Evolutionary conservation across 768 basidiomycete genomes (phyloP).

Genomic region (Candolleomyces efflorescens): DNA sequence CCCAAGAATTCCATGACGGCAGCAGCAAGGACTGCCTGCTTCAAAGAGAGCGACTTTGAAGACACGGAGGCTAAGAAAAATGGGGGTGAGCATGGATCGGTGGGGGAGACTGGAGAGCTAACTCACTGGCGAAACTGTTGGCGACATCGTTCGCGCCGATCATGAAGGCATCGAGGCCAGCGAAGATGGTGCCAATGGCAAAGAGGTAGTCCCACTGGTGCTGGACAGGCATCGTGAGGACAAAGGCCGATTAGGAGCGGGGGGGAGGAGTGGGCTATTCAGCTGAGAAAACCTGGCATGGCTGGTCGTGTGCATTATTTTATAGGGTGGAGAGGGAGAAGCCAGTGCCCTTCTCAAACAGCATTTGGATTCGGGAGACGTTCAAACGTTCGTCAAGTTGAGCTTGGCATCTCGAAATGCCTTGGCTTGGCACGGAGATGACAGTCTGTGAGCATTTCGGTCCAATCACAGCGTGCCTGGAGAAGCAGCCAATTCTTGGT

Average conservation of each 20-base stretch:
- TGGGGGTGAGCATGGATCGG: neutral
- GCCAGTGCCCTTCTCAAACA: neutral
- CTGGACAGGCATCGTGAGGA: conserved; percentile 19
- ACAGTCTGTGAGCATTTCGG: too few species aligned
- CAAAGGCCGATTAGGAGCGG: neutral
- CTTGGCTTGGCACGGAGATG: neutral
- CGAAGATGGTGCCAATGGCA: conserved; percentile 22
- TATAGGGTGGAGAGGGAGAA: neutral
- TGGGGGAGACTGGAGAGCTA: neutral
- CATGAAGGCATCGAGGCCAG: conserved; percentile 17
- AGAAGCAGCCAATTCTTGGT: neutral
- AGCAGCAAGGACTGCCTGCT: conserved; percentile 21
- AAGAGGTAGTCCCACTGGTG: conserved; percentile 26
- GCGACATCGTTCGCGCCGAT: conserved; percentile 27
- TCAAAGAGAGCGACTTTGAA: conserved; percentile 22
- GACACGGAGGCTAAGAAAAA: conserved; percentile 16
- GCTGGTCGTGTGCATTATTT: neutral
- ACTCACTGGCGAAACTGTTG: conserved; percentile 17
- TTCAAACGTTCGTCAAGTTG: neutral
- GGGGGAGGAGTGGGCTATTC: conserved; percentile 2
- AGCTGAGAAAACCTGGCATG: neutral
- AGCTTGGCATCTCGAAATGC: neutral
- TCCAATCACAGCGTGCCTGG: neutral
- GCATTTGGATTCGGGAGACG: neutral
- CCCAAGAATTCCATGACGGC: conserved; percentile 21